Evolutionary conservation across 169 alveolate genomes (phyloP).

Genomic region (Perkinsus olseni): DNA sequence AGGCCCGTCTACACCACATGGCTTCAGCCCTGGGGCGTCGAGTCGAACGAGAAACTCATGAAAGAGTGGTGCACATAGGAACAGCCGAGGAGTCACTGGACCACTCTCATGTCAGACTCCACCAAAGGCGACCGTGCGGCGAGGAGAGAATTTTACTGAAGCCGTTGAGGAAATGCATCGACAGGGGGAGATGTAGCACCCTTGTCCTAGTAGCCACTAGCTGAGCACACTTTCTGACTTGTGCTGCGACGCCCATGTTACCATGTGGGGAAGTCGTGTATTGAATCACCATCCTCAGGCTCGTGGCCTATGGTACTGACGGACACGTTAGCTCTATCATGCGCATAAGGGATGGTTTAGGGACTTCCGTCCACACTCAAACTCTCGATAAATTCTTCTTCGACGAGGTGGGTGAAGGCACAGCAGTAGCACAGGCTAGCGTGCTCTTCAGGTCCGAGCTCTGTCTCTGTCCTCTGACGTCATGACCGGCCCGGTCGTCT

Average conservation of each 20-base stretch:
- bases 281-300: neutral
- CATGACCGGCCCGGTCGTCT: neutral
- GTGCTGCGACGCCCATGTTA: no score
- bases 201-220: no score
- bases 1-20: neutral
- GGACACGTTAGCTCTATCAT: neutral
- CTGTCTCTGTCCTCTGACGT: neutral
- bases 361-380: neutral
- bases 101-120: no score
- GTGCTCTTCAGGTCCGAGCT: neutral
- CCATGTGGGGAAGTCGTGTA: no score
- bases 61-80: no score
- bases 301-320: neutral
- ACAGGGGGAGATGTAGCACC: neutral
- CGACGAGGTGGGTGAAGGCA: neutral
- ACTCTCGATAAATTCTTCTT: neutral
- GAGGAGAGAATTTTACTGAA: neutral
- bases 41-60: neutral
- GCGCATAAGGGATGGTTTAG: neutral
- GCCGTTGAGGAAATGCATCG: neutral
- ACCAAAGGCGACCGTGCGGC: neutral
- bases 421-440: neutral
- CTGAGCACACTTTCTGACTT: no score
- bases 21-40: neutral
- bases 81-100: no score